Percentiles rank a stretch among this genome's conserved stretches.
These are phyloP conservation scores for Phialophora expanda DNA, from an alignment of 2,329 filamentous ascomycete species.

Conservation along the genomic window DNA sequence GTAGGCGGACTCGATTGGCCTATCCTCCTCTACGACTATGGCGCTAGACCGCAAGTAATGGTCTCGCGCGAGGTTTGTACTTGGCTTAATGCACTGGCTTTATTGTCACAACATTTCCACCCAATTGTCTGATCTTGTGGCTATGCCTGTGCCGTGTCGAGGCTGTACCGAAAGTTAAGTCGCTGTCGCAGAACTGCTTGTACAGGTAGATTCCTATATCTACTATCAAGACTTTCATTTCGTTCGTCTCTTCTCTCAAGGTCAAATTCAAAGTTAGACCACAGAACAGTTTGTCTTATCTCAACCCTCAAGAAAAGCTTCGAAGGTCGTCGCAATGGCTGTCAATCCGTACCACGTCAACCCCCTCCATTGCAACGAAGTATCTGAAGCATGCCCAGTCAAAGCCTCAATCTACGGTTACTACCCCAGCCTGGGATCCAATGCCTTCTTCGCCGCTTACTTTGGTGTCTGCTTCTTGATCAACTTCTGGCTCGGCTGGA, in stretches of 20 bases:
- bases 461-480: constrained; percentile 56
- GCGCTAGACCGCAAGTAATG: background rate
- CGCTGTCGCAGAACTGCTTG: background rate
- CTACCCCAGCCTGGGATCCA: constrained; percentile 57
- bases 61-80: background rate
- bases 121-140: background rate
- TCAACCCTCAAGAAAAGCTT: background rate
- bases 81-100: background rate
- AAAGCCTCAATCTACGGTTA: constrained; percentile 60
- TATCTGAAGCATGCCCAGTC: constrained; percentile 51
- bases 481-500: constrained; percentile 57
- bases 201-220: background rate
- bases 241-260: background rate
- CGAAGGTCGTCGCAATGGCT: constrained; percentile 12
- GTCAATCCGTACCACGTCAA: constrained; percentile 28
- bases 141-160: background rate
- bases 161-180: background rate
- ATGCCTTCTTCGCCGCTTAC: constrained; percentile 59
- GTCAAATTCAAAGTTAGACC: background rate
- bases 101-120: background rate
- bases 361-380: constrained; percentile 39
- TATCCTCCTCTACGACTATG: background rate
- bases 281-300: background rate
- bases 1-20: background rate
- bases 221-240: background rate